These are phyloP conservation scores for Lactarius psammicola DNA, from an alignment of 768 basidiomycete species.

Conservation along the genomic window DNA sequence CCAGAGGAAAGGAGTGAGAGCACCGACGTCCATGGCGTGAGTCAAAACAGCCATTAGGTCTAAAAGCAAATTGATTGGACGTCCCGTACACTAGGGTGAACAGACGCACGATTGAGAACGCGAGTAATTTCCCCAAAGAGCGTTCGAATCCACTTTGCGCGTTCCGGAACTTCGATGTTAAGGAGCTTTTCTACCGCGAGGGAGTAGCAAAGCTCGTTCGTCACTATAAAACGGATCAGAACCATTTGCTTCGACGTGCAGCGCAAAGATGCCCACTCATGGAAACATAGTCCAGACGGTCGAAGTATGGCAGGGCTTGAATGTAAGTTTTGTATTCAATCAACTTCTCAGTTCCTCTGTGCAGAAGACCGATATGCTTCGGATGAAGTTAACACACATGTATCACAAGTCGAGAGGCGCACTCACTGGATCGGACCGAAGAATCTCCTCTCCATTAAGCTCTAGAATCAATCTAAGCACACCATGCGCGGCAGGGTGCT, in stretches of 20 bases:
- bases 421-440: constrained; percentile 75
- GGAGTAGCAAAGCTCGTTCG: constrained; percentile 96
- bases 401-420: not conserved
- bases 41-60: constrained; percentile 97
- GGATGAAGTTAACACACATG: constrained; percentile 16
- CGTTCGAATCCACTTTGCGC: constrained; percentile 98
- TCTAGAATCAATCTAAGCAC: constrained; percentile 97
- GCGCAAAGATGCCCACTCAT: constrained; percentile 72
- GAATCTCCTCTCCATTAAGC: constrained; percentile 94
- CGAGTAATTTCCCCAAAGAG: constrained; percentile 97
- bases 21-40: constrained; percentile 96
- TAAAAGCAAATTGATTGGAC: constrained; percentile 33
- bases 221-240: constrained; percentile 62
- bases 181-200: constrained; percentile 97
- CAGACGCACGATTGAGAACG: constrained; percentile 78
- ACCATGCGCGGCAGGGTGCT: constrained; percentile 98
- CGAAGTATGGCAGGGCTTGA: constrained; percentile 97
- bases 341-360: constrained; percentile 97
- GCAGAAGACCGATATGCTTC: constrained; percentile 91
- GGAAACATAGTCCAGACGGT: constrained; percentile 97
- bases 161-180: constrained; percentile 94
- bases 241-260: not conserved
- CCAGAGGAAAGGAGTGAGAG: constrained; percentile 98
- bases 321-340: constrained; percentile 99
- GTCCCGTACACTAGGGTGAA: constrained; percentile 3